These are phyloP conservation scores for Chaetomiaceae sp. DNA, from an alignment of 2,329 filamentous ascomycete genomes.

Conservation along the genomic window DNA sequence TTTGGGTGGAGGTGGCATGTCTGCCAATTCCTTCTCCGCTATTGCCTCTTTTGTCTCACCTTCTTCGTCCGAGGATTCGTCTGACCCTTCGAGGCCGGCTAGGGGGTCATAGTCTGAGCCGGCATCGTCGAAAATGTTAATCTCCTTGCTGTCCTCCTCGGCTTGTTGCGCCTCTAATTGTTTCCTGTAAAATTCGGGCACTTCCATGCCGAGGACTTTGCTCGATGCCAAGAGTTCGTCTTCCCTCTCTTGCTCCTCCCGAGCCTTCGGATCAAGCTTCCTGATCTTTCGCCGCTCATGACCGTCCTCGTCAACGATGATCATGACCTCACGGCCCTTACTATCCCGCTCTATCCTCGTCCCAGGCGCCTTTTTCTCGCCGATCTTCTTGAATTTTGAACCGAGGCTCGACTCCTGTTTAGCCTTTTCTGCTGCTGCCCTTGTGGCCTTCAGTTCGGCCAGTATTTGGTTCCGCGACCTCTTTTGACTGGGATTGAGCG, in stretches of 20 bases:
- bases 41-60: constrained; percentile 19
- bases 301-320: constrained; percentile 62
- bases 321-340: constrained; percentile 59
- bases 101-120: constrained; percentile 66
- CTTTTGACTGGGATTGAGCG: constrained; percentile 54
- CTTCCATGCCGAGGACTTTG: constrained; percentile 61
- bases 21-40: constrained; percentile 25
- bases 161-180: constrained; percentile 35
- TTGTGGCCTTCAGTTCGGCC: constrained; percentile 60
- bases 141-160: constrained; percentile 51
- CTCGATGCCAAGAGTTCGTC: constrained; percentile 46
- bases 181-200: constrained; percentile 55
- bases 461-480: constrained; percentile 62
- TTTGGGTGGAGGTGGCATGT: constrained; percentile 46
- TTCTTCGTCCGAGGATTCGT: constrained; percentile 39
- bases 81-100: constrained; percentile 52
- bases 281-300: constrained; percentile 63
- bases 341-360: constrained; percentile 58
- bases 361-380: constrained; percentile 48
- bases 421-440: constrained; percentile 57
- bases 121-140: constrained; percentile 62
- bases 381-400: constrained; percentile 62
- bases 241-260: constrained; percentile 35
- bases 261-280: constrained; percentile 42
- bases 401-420: constrained; percentile 50